These are phyloP conservation scores for Monilinia fructigena DNA, from an alignment of 2,329 filamentous ascomycete species.

Conservation along the genomic window DNA sequence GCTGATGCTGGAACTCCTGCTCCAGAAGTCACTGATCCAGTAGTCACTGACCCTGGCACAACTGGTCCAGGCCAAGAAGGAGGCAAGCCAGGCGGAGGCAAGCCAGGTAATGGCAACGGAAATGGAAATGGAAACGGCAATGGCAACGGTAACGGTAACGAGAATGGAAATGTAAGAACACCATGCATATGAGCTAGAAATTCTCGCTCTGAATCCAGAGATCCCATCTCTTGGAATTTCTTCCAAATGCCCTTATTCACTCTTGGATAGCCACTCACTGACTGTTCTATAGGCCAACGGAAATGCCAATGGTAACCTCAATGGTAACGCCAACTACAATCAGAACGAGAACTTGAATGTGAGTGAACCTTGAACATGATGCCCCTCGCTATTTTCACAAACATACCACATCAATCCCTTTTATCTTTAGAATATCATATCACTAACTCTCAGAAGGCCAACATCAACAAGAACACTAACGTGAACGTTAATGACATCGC, in stretches of 20 bases:
- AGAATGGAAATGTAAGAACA: constrained; percentile 3
- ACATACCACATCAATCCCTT: no score
- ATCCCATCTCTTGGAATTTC: neutral
- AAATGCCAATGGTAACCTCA: neutral
- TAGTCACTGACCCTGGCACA: no score
- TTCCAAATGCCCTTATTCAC: neutral
- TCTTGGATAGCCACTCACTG: neutral
- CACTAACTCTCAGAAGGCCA: neutral
- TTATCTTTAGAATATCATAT: neutral
- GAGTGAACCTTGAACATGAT: neutral
- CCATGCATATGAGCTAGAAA: no score
- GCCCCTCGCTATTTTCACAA: neutral
- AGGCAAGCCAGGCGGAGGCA: neutral
- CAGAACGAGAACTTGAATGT: constrained; percentile 7
- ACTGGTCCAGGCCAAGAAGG: neutral
- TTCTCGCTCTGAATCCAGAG: neutral
- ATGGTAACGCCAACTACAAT: neutral
- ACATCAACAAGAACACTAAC: constrained; percentile 10
- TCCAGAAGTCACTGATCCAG: neutral
- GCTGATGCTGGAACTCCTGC: neutral
- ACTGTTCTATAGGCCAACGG: neutral
- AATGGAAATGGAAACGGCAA: neutral
- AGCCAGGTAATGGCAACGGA: neutral
- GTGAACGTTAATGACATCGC: constrained; percentile 2
- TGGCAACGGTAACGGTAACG: neutral